Conservation (phyloP, 2,329 filamentous ascomycete genomes). For the Chaetomiaceae sp. region DNA sequence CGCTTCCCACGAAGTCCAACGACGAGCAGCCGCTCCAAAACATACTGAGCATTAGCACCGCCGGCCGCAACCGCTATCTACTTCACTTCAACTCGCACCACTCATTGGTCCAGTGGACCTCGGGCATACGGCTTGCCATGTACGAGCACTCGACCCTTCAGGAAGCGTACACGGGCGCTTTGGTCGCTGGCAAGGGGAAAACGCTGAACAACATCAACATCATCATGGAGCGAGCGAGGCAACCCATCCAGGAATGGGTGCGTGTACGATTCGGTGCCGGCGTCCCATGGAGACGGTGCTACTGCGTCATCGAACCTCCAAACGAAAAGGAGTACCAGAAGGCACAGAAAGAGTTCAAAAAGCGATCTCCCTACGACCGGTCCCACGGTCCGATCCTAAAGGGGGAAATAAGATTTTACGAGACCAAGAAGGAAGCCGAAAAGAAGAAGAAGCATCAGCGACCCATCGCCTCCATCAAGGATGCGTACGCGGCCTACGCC, state of each 20-base stretch:
- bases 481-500: slow-evolving; percentile 88
- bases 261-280: slow-evolving; percentile 92
- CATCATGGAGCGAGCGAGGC: slow-evolving; percentile 75
- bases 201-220: slow-evolving; percentile 79
- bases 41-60: slow-evolving; percentile 91
- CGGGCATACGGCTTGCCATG: slow-evolving; percentile 87
- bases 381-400: slow-evolving; percentile 61
- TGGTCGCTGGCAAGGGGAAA: slow-evolving; percentile 93
- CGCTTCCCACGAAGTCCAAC: slow-evolving; percentile 72
- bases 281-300: slow-evolving; percentile 92
- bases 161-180: slow-evolving; percentile 91
- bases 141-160: slow-evolving; percentile 90
- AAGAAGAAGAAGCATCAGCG: slow-evolving; percentile 78
- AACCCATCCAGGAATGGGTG: slow-evolving; percentile 86
- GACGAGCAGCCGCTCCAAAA: slow-evolving; percentile 82
- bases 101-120: slow-evolving; percentile 91
- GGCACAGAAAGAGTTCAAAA: slow-evolving; percentile 74
- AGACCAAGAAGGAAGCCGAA: slow-evolving; percentile 65
- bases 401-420: slow-evolving; percentile 92
- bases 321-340: slow-evolving; percentile 89
- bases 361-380: slow-evolving; percentile 76
- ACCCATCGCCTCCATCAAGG: slow-evolving; percentile 85
- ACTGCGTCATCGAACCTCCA: slow-evolving; percentile 89
- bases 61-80: slow-evolving; percentile 89
- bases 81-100: slow-evolving; percentile 94